Base-by-base conservation (phyloP, 768 basidiomycete species). In the Boletus sp. region DNA sequence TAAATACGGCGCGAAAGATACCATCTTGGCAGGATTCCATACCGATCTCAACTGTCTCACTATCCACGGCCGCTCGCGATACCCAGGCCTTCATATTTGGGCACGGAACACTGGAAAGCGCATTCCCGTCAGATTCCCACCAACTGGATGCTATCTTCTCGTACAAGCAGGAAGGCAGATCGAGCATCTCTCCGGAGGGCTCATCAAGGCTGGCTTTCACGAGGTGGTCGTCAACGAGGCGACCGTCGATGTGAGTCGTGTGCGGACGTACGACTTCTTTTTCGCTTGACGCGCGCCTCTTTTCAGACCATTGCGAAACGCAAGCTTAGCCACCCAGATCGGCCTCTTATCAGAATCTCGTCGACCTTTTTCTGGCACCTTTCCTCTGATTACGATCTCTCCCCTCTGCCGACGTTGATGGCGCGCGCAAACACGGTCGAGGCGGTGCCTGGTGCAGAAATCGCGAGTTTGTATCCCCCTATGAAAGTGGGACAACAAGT, bases 341-440 rank as follows among this genome's bases (percentile, higher is more conserved):
- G 95, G n/a, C 95, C 95, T 12, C 76, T 89, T 36, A 92, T 95
- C 62, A 87, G 95, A n/a, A 94, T 98, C 61, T 95, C 94, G 3
- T 95, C 92, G 2, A 98, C 94, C 0, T 94, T 95, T 73, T 97
- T 97, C 78, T 96, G 90, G 90, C 93, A 94, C 67, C 80, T 97
- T 12, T 91, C 86, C 0, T 93, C 94, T 2, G 91, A 94, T 69
- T 84, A 83, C 56, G 85, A 90, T 50, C 79, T 94, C n/a, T 75
- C 72, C 8, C 85, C 90, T 2, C 81, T 93, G 3, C 80, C 83
- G 8, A 61, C 70, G 0, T 75, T 95, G 20, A 63, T 70, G 10
- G 72, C 75, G 7, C 80, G 79, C 33, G 83, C 85, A 2, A 73
- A 75, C 47, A 73, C 77, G 10, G 47, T 75, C 24, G 72, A 76